Base-by-base conservation (phyloP, 257 asterid species). In the Primulina eburnea region DNA sequence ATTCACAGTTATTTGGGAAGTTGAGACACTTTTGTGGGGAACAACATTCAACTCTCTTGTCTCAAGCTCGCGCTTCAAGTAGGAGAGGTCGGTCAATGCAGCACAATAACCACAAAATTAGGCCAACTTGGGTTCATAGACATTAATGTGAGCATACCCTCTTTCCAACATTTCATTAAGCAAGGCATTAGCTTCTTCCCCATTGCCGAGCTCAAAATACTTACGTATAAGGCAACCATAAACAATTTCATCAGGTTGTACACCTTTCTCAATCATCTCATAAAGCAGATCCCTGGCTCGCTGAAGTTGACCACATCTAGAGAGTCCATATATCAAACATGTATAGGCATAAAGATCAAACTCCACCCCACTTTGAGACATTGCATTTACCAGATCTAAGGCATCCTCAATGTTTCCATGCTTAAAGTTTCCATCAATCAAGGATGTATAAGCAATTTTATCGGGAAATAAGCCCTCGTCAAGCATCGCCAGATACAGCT, bases 331-430 rank as follows among this genome's bases (percentile, higher is more conserved):
- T 67, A 92, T 87, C 80, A 92, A 84, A 74, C 89, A 80, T 7
- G 93, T 85, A 76, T 88, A 92, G 55, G 92, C 84, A 80, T 78
- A 84, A 84, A 88, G 97, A 79, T 92, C 98, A 64, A 90, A 80
- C 73, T 80, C 81, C 74, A 92, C 59, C 20, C 95, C 97, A 55
- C 32, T 74, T 72, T 81, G 87, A 34, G 53, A 64, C 96, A 92
- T 88, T 75, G 71, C 72, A 78, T 83, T 89, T 38, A 32, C 87
- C 75, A 92, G 83, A 76, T 79, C 85, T 76, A 89, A 74, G 21
- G 96, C 96, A 73, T 86, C 94, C 64, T 81, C 74, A 57, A 86
- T 63, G 77, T 82, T 85, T 38, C 97, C 96, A 33, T 70, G 79
- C 86, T 88, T 88, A 77, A 92, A 69, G 50, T 78, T 82, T 60